phyloP scores from a whole-genome alignment of 164 flowering plant species.

The Piper longum region DNA sequence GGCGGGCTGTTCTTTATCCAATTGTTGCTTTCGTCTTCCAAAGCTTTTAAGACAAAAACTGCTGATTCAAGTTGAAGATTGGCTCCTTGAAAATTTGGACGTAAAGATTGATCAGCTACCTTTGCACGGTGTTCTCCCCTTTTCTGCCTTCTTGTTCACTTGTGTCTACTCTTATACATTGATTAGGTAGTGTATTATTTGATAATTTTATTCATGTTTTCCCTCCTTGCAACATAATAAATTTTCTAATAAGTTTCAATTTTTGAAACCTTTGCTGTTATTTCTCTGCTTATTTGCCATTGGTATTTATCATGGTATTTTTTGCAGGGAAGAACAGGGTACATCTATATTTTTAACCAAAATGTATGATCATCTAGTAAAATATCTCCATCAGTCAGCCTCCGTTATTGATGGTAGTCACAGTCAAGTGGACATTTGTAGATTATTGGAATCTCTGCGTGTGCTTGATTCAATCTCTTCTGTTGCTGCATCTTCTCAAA shows the following conservation, averaged over 20 bases:
- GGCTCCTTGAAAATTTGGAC: slow-evolving; percentile 28
- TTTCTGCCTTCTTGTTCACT: slow-evolving; percentile 53
- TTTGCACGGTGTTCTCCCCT: slow-evolving; percentile 42
- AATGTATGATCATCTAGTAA: slow-evolving; percentile 23
- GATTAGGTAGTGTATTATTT: slow-evolving; percentile 31
- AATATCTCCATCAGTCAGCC: slow-evolving; percentile 37
- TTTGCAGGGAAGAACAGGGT: slow-evolving; percentile 42
- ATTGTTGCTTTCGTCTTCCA: slow-evolving; percentile 43
- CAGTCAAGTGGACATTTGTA: slow-evolving; percentile 21
- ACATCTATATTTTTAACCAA: slow-evolving; percentile 28
- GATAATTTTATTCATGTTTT: no score
- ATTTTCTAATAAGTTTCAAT: no score
- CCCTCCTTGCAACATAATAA: background rate
- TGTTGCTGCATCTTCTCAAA: slow-evolving; percentile 29
- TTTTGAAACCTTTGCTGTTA: background rate
- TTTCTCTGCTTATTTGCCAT: background rate
- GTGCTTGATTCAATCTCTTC: slow-evolving; percentile 17
- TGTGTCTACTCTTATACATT: slow-evolving; percentile 34
- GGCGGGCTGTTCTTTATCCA: slow-evolving; percentile 21
- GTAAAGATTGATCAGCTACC: slow-evolving; percentile 25
- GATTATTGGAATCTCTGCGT: slow-evolving; percentile 22
- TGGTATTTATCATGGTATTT: background rate
- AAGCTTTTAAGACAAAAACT: slow-evolving; percentile 49
- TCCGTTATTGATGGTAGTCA: slow-evolving; percentile 23
- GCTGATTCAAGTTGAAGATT: slow-evolving; percentile 51